Base-by-base conservation (phyloP, 148 eudicot genomes). In the Dysphania ambrosioides region DNA sequence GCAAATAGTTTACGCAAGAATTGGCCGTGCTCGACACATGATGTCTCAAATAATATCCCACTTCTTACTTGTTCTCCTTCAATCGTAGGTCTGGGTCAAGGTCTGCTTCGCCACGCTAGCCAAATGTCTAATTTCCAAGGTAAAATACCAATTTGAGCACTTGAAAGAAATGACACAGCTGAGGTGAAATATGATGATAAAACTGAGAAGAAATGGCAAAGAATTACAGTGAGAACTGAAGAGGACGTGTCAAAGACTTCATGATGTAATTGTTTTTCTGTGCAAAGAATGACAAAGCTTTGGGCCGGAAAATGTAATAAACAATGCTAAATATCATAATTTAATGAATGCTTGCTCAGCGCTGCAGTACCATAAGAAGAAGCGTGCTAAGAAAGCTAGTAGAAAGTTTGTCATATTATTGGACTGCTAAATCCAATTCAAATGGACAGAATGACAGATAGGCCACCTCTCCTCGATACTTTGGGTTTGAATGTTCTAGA, bases 61-160 rank as follows among this genome's bases (percentile, higher is more conserved):
- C 36, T 53, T 13, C 41, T n/a, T 58, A 35, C 34, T 47, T 77
- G 32, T 53, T 66, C 55, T 19, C 42, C 72, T 62, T n/a, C n/a
- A n/a, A n/a, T n/a, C n/a, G n/a, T n/a, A 76, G 74, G 59, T 77
- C 75, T n/a, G n/a, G n/a, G n/a, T n/a, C n/a, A 65, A 78, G 66
- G 64, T 72, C 80, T 64, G 75, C 80, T 35, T 78, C 71, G 1
- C 76, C 76, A 10, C 75, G 24, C 27, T 78, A 78, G 71, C 57
- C 40, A 65, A 66, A 16, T 27, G 47, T 19, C 31, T 15, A 2
- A 42, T 38, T 21, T 10, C 8, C 23, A 53, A 55, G 66, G 32
- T 26, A 51, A 19, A 24, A 16, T 32, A 24, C 62, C 30, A 31
- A 16, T n/a, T 16, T 0, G 27, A 8, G 27, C 60, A 41, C 13